Base-by-base conservation (phyloP, 2,329 filamentous ascomycete species). In the Penicillium sp. region DNA sequence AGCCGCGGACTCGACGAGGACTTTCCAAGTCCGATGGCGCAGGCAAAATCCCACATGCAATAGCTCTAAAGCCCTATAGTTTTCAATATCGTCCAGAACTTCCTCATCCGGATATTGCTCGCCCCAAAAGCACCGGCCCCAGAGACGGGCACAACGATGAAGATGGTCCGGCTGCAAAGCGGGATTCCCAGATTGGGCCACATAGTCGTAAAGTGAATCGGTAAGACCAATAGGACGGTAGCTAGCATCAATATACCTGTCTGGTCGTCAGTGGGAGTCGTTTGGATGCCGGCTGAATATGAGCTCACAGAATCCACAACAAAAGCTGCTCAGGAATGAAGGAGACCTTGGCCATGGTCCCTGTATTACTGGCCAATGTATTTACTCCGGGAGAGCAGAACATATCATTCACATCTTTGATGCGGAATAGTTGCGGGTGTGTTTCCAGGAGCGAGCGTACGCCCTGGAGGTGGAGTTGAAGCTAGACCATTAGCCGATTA, bases 11-110 rank as follows among this genome's bases (percentile, higher is more conserved):
- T 66, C 65, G 34, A 68, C 44, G 7, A 71, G 58, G 7, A 68
- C 56, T 24, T 63, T 63, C 69, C 70, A 72, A 7, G 66, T 71
- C 22, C 61, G 62, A 42, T 73, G 59, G 24, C 67, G 69, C 22
- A 72, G 55, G 4, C 58, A 62, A 39, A 72, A 66, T 6, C 64
- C 66, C 3, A 56, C 47, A 42, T 74, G 71, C 5, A 73, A 43
- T 16, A 74, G 55, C 51, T 73, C 71, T 16, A 74, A 56, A 3
- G 63, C 70, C 22, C 72, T 62, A 56, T 74, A 72, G 29, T 74
- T 74, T 53, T 74, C 72, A 24, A 73, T 71, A 34, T 74, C 72
- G 49, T 74, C 72, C n/a, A 73, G 57, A 2, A 74, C 66, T 54
- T 74, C 66, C 18, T 67, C 63, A n/a, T 72, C 69, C 0, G 72